Conservation (phyloP, 139 green algal species). For the Medakamo hakoo region DNA sequence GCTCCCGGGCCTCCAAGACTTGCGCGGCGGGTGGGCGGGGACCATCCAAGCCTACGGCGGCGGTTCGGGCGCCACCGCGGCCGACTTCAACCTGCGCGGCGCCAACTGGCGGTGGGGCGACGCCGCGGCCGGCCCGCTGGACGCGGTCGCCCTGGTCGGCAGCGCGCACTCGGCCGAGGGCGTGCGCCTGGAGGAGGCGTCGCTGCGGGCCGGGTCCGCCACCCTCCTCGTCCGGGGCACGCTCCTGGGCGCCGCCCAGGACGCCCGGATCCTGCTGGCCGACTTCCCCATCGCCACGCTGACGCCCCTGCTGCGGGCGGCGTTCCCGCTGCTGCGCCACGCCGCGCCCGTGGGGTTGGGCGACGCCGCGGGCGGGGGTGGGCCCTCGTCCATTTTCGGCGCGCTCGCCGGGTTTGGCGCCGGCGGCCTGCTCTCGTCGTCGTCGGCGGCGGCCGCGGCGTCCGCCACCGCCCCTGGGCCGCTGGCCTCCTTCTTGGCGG, state of each 20-base stretch:
- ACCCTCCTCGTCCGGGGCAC: constrained; percentile 28
- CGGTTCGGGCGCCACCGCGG: constrained; percentile 26
- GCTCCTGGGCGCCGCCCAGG: constrained; percentile 55
- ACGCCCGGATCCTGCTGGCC: constrained; percentile 50
- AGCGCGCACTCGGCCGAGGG: constrained; percentile 60
- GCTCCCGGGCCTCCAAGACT: constrained; percentile 53
- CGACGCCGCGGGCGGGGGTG: no score
- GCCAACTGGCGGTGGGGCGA: constrained; percentile 53
- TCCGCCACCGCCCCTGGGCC: neutral
- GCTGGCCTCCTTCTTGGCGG: no score
- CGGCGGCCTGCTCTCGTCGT: neutral
- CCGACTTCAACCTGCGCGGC: constrained; percentile 58
- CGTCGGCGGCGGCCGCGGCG: neutral
- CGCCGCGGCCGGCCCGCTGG: constrained; percentile 11
- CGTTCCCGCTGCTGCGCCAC: constrained; percentile 40
- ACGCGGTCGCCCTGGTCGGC: constrained; percentile 35
- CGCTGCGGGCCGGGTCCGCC: constrained; percentile 16
- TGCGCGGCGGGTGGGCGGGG: constrained; percentile 52
- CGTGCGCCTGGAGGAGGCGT: constrained; percentile 57
- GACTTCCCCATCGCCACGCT: constrained; percentile 66
- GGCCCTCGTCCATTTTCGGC: neutral
- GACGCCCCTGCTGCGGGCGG: constrained; percentile 39
- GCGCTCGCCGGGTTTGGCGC: neutral
- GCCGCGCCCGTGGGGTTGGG: constrained; percentile 26
- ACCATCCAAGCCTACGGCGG: constrained; percentile 54